Evolutionary conservation across 768 basidiomycete species (phyloP).

Genomic region (Ramaria sp.): DNA sequence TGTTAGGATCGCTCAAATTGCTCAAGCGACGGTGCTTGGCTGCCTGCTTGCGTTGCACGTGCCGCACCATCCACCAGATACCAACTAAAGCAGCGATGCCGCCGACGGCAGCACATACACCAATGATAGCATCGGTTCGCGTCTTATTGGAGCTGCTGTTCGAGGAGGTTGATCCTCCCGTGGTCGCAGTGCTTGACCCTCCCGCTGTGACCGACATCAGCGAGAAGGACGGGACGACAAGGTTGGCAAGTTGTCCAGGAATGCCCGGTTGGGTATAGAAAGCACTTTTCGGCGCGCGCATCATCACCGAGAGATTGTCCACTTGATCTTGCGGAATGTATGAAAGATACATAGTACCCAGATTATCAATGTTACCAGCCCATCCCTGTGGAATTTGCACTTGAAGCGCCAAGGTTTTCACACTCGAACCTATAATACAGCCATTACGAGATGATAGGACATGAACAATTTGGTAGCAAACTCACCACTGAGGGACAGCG

Average conservation of each 20-base stretch:
- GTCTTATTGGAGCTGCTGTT: conserved; percentile 19
- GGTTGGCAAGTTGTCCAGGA: conserved; percentile 45
- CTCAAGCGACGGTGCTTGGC: conserved; percentile 65
- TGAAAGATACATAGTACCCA: conserved; percentile 63
- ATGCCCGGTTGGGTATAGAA: conserved; percentile 53
- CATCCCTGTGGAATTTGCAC: conserved; percentile 60
- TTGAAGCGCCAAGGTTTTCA: conserved; percentile 48
- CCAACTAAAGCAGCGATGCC: conserved; percentile 66
- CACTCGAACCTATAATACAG: conserved; percentile 19
- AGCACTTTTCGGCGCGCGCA: conserved; percentile 46
- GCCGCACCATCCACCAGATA: conserved; percentile 59
- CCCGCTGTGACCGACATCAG: conserved; percentile 30
- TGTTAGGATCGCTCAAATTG: conserved; percentile 71
- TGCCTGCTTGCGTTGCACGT: conserved; percentile 55
- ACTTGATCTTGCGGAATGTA: conserved; percentile 54
- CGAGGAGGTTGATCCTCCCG: conserved; percentile 10
- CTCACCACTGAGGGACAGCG: conserved; percentile 36
- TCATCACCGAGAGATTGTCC: conserved; percentile 48
- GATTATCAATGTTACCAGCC: conserved; percentile 34
- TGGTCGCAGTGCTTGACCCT: conserved; percentile 11
- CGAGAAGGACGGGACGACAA: conserved; percentile 60
- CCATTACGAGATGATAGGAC: conserved; percentile 17
- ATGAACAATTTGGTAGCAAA: conserved; percentile 18
- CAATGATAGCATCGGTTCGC: conserved; percentile 80
- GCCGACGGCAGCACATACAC: conserved; percentile 77